A percentile compares a stretch with the other conserved stretches of the same genome.
These are phyloP conservation scores for Irineochytrium annulatum DNA, from an alignment of 192 early-diverging fungal genomes.

Conservation along the genomic window DNA sequence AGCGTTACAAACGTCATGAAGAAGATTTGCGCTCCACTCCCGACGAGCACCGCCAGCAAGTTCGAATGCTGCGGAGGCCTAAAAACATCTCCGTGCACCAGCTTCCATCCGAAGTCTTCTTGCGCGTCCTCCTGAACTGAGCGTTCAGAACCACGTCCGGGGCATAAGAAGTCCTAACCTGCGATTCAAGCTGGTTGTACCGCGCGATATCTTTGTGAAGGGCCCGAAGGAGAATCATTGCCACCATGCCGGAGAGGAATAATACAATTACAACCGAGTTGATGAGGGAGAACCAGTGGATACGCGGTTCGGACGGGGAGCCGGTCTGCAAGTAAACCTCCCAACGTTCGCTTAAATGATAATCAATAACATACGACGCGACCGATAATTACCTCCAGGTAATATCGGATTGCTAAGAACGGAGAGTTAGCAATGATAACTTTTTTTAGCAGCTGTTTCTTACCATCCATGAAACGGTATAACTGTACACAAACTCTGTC, in stretches of 20 bases:
- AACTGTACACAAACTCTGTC: constrained; percentile 43
- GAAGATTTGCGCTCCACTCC: constrained; percentile 54
- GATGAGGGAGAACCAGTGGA: constrained; percentile 61
- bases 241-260: constrained; percentile 56
- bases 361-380: neutral
- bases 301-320: constrained; percentile 40
- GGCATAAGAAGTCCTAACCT: constrained; percentile 2
- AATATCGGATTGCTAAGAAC: constrained; percentile 27
- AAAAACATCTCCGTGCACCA: constrained; percentile 63
- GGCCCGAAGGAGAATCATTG: constrained; percentile 51
- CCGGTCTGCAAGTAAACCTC: constrained; percentile 28
- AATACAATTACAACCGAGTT: constrained; percentile 59
- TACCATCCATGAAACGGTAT: constrained; percentile 46
- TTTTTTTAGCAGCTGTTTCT: neutral
- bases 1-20: constrained; percentile 53
- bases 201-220: constrained; percentile 57
- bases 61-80: constrained; percentile 41
- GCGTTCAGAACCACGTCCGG: neutral
- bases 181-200: constrained; percentile 46
- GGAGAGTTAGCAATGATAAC: neutral
- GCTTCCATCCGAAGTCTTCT: constrained; percentile 65
- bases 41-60: constrained; percentile 51
- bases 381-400: constrained; percentile 36
- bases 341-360: constrained; percentile 15
- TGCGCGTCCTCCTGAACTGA: constrained; percentile 46